Base-by-base conservation (phyloP, 768 basidiomycete genomes). In the Trametopsis cervina region DNA sequence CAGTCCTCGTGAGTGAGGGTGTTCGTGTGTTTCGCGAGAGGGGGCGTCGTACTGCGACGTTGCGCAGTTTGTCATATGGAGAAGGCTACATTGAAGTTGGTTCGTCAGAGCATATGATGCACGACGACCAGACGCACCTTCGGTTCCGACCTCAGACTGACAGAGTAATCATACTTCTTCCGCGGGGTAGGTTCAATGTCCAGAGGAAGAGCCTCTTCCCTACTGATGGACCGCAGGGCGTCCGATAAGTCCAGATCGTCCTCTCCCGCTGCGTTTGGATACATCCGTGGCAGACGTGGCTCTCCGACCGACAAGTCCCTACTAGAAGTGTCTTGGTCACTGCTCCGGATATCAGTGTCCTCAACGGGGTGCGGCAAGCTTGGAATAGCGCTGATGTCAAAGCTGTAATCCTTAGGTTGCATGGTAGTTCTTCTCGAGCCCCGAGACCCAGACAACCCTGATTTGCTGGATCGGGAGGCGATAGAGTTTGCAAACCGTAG, bases 401-500 rank as follows among this genome's bases (percentile, higher is more conserved):
- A 68, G 46, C 61, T 66, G 10, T 55, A 54, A 13, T 63, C 54
- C 17, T 52, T 47, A 9, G 23, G 27, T 23, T 15, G 22, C 21
- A 10, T 37, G 40, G 18, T 18, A 1, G 23, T 13, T 25, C 21
- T 47, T 20, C 42, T 50, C n/a, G 45, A 26, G 3, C 48, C 50
- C 13, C 55, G 43, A 4, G 63, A 64, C 4, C 21, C 48, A 4
- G 59, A 56, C 22, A 42, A 23, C 36, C 43, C 38, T 12, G 52
- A 68, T 29, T 66, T 65, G 47, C 64, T 64, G 13, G 71, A 69
- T 29, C 74, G 68, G 9, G 71, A 74, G 0, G 68, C 69, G 38
- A 80, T 66, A 10, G 78, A 89, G 15, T 66, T 66, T 3, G 76
- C 77, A 51, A 77, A 78, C 13, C 77, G 67, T 9, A 65, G 64